phyloP scores from a whole-genome alignment of 2,329 filamentous ascomycete genomes.

The Cylindrodendrum hubeiense region DNA sequence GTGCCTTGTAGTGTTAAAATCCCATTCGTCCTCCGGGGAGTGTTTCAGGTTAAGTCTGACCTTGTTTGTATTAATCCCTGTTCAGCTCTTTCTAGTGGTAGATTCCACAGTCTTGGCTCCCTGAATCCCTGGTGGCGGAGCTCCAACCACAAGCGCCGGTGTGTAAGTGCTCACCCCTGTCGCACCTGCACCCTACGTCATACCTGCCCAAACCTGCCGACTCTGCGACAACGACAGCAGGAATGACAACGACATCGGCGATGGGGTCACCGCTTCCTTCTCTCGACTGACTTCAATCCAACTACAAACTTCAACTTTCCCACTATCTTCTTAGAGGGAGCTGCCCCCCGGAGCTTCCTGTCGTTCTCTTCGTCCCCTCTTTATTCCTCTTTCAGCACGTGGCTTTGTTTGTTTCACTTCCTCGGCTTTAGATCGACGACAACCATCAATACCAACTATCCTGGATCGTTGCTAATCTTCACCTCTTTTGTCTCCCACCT shows the following conservation, averaged over 20 bases:
- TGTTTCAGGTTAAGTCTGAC: neutral
- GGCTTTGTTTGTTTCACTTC: neutral
- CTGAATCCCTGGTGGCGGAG: neutral
- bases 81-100: neutral
- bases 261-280: neutral
- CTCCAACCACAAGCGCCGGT: neutral
- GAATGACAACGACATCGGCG: neutral
- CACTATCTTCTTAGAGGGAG: neutral
- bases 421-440: neutral
- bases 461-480: conserved; percentile 6
- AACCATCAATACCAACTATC: neutral
- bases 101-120: neutral
- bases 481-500: conserved; percentile 1
- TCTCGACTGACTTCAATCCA: too few species aligned
- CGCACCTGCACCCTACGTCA: conserved; percentile 3
- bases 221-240: neutral
- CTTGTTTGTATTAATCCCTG: too few species aligned
- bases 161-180: conserved; percentile 1
- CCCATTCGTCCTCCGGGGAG: too few species aligned
- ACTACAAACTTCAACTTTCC: neutral
- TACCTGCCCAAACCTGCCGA: neutral
- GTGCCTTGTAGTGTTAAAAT: too few species aligned
- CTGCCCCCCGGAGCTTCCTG: conserved; percentile 1
- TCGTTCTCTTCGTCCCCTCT: neutral
- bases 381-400: neutral